Percentiles rank a stretch among this genome's conserved stretches.
Conservation (phyloP, 179 eudicot species). For the Actinidia polygama region DNA sequence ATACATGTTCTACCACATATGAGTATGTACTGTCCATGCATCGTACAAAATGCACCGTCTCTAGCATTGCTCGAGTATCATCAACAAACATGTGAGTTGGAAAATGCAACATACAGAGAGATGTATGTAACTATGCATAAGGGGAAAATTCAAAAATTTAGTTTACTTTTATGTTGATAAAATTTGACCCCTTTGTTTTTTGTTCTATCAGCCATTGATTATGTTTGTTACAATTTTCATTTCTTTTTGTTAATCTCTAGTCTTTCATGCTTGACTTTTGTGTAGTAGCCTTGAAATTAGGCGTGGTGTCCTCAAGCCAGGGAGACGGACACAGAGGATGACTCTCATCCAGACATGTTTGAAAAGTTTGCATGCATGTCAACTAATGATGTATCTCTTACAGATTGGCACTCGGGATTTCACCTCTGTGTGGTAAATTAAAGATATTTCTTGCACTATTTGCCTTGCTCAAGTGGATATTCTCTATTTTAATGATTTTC, state of each 20-base stretch:
- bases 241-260: constrained; percentile 6
- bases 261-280: not conserved
- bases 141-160: not conserved
- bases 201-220: not conserved
- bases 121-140: not conserved
- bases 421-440: constrained; percentile 83
- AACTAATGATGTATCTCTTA: constrained; percentile 65
- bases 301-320: constrained; percentile 53
- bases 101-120: not conserved
- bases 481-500: not conserved
- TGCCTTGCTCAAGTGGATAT: not conserved
- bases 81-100: too few species aligned
- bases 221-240: not conserved
- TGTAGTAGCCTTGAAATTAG: constrained; percentile 12
- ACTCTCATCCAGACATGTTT: constrained; percentile 49
- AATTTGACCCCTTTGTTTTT: not conserved
- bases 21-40: too few species aligned
- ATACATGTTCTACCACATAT: too few species aligned
- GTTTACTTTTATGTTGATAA: not conserved
- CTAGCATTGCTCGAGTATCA: too few species aligned
- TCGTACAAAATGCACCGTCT: too few species aligned
- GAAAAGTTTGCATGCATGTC: constrained; percentile 68
- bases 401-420: constrained; percentile 96
- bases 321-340: constrained; percentile 63
- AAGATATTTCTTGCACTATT: not conserved